These are phyloP conservation scores for Tetragonia tetragonoides DNA, from an alignment of 148 eudicot species.

Conservation along the genomic window DNA sequence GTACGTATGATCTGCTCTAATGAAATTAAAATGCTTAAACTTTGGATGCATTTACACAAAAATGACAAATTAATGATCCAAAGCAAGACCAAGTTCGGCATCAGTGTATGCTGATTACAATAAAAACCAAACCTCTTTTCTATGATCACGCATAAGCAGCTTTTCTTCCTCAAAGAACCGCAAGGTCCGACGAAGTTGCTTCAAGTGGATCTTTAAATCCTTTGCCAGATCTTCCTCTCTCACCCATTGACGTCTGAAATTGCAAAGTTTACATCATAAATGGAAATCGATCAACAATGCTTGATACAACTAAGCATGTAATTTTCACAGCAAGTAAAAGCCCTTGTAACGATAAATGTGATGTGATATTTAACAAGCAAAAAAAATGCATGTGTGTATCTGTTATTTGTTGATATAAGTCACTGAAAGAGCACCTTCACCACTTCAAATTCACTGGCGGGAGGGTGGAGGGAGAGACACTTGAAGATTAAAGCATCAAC, in stretches of 20 bases:
- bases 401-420: background rate
- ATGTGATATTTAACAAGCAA: background rate
- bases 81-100: constrained; percentile 4
- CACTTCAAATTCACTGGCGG: background rate
- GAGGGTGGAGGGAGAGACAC: background rate
- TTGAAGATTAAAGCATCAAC: too few species aligned
- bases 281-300: background rate
- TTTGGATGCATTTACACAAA: background rate
- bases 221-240: constrained; percentile 96
- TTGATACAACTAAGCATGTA: background rate
- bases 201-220: constrained; percentile 86
- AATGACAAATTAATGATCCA: background rate
- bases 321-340: background rate
- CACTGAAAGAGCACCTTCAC: background rate
- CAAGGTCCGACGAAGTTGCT: constrained; percentile 92
- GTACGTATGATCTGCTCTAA: background rate
- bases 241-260: constrained; percentile 83
- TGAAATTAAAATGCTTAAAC: background rate
- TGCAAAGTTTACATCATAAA: constrained; percentile 6
- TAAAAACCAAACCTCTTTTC: constrained; percentile 71
- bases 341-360: background rate
- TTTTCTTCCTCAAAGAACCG: constrained; percentile 97
- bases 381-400: background rate
- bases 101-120: background rate
- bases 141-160: constrained; percentile 80